Evolutionary conservation across 768 basidiomycete genomes (phyloP), one percentile per base, ranked within the genome.

Genomic region (Lactifluus volemus): DNA sequence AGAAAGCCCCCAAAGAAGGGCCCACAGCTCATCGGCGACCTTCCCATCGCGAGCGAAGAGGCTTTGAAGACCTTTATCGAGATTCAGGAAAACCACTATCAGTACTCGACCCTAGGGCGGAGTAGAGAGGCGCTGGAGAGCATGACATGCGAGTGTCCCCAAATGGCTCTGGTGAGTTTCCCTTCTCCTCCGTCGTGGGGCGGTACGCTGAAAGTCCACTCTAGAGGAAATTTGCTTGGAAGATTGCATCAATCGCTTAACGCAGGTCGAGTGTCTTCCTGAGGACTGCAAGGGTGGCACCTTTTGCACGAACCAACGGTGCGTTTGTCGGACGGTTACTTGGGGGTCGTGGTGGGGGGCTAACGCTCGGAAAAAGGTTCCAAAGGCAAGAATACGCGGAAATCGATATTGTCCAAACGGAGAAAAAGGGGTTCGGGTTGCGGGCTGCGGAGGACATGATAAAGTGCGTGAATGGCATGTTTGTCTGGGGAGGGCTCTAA

Each of bases 211-310:
- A 92, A 25, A 89, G 78, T 63, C 10, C 69, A 74, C 79, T 25
- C 78, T 77, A 12, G 77, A 82, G 48, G 74, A 73, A 55, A 92
- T 92, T 6, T 99, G 97, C 73, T 92, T 94, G 29, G 82, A 84
- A 42, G 91, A 96, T 75, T 99, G 97, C 72, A 98, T 99, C 76
- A 99, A 98, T 73, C 81, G 94, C 60, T 82, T 98, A 63, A 95
- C 97, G 29, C 95, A 96, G 73, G 92, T 98, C 12, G 97, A 99
- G 74, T 99, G 97, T 74, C 74, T 95, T n/a, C 76, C 83, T 14
- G 87, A 81, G 42, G 94, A 98, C 67, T 99, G 97, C 76, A 83
- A 88, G 42, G 93, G 91, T 76, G 77, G 83, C 49, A 69, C 75
- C 7, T 78, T 86, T 67, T 99, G 97, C 72, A 87, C 85, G 71